Base-by-base conservation (phyloP, 2,329 filamentous ascomycete genomes). In the Cercospora janseana region DNA sequence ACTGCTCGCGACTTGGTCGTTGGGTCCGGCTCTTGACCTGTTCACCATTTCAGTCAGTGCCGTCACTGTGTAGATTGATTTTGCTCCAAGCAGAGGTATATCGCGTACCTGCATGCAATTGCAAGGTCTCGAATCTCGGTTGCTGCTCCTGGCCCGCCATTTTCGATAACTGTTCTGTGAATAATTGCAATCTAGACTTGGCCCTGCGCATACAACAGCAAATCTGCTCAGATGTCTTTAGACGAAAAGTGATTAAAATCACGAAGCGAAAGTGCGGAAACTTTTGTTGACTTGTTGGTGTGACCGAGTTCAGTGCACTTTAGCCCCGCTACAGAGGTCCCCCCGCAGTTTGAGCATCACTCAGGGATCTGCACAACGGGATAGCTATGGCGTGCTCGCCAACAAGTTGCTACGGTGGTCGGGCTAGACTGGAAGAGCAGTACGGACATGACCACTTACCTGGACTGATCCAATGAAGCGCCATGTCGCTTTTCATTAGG, bases 1-100 rank as follows among this genome's bases (percentile, higher is more conserved):
- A 96, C 90, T 38, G 92, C 93, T 63, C 93, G 83, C 20, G 93
- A 80, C 54, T 94, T 92, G 55, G 92, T 95, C 2, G 83, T 70
- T 20, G 87, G 74, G 68, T 97, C 93, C 18, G 88, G 83, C 63
- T 83, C 78, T 62, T 95, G 88, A 43, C 67, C 89, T 94, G 62
- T 44, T 35, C 38, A 23, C 10, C 10, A 5, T 42, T 23, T 27
- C 6, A 26, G 34, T 50, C 43, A 55, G 52, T 37, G 15, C 15
- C 10, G 35, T 2, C 20, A n/a, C n/a, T n/a, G n/a, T 12, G 9
- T 9, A 16, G 12, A 26, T 7, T 24, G 3, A 9, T 15, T 38
- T 40, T 23, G 10, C 34, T 37, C 18, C 6, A 23, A 20, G 13
- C 13, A 6, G 13, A 40, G 16, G 15, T 7, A 26, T 26, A 9